Evolutionary conservation across 2,329 filamentous ascomycete genomes (phyloP).

Genomic region (Alternaria sp.): DNA sequence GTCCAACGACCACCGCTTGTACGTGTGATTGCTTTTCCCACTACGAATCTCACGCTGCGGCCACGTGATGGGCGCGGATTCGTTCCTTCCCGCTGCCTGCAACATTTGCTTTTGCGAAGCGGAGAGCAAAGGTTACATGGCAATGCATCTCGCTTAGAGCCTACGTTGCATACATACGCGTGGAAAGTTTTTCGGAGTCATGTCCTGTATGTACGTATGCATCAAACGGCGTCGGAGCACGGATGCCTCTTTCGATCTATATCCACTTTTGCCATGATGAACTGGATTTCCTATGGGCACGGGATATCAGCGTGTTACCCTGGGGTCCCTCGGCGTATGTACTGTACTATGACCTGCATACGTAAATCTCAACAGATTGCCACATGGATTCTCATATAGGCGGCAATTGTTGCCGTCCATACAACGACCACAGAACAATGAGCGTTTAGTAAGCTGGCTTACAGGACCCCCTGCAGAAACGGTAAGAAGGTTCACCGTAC

Average conservation of each 20-base stretch:
- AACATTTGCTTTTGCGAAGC: constrained; percentile 4
- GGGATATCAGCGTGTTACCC: background rate
- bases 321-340: background rate
- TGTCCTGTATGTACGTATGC: constrained; percentile 1
- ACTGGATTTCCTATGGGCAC: background rate
- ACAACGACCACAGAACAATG: background rate
- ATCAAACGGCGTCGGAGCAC: constrained; percentile 4
- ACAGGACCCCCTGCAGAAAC: constrained; percentile 2
- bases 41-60: background rate
- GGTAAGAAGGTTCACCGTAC: background rate
- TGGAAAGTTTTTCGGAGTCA: constrained; percentile 2
- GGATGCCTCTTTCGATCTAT: constrained; percentile 4
- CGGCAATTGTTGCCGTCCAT: background rate
- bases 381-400: background rate
- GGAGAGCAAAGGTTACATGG: background rate
- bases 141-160: background rate
- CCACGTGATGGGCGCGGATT: constrained; percentile 1
- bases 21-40: background rate
- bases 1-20: background rate
- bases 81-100: background rate
- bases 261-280: background rate
- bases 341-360: constrained; percentile 5
- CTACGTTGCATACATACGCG: background rate
- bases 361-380: constrained; percentile 3
- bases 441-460: constrained; percentile 1